Base-by-base conservation (phyloP, 2,329 filamentous ascomycete species). In the Scedosporium aurantiacum region DNA sequence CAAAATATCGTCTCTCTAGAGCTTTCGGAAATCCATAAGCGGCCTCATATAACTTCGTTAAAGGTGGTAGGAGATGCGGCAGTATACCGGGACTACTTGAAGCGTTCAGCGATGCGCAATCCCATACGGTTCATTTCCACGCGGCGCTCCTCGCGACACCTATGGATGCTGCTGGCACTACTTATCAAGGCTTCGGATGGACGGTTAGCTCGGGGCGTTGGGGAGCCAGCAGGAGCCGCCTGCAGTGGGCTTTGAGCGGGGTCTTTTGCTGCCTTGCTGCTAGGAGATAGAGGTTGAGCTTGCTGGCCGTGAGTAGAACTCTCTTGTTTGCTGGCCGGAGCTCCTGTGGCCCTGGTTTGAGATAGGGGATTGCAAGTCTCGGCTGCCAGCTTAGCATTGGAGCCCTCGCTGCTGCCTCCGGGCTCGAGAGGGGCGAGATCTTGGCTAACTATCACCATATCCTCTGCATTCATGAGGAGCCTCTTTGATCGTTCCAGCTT, bases 41-140 rank as follows among this genome's bases (percentile, higher is more conserved):
- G 89, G 90, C 32, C 93, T 96, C 94, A 99, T 99, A 75, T 99
- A 64, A 99, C 94, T 76, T 97, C 93, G 75, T 99, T 97, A 83
- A 99, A 99, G 27, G 94, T 99, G 57, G 94, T 97, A 60, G 99
- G 82, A 3, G 94, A 96, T 54, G 94, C 94, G 58, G 94, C 93
- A 1, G 94, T 97, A 79, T 99, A 97, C 74, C 97, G 94, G 21
- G 94, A 97, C 75, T 99, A 94, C 85, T 99, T 99, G 66, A 99
- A 84, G 68, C 94, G 91, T 80, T 99, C 94, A 58, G 94, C 91
- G 68, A 97, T 99, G 64, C 94, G 88, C 64, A 97, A 85, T 66
- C 94, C 91, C 94, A 99, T 99, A 66, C 94, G 91, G 81, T 97
- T 97, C 94, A 99, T 99, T 83, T 99, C 97, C 70, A 97, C 91